Percentiles rank a stretch among this genome's conserved stretches.
These are phyloP conservation scores for Cicer yamashitae DNA, from an alignment of 306 rosid genomes.

Conservation along the genomic window DNA sequence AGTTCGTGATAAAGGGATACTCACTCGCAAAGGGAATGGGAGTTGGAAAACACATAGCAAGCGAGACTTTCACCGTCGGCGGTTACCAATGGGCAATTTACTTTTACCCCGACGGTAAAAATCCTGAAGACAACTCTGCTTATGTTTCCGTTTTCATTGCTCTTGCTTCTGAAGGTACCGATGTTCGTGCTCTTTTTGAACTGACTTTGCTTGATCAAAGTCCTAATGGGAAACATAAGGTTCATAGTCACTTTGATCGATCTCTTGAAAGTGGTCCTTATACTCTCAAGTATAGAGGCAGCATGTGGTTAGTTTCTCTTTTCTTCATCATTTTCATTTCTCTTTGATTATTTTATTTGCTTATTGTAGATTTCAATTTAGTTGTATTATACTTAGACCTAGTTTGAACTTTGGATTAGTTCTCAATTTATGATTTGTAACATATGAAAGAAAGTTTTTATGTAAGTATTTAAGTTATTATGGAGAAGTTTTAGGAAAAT, in stretches of 20 bases:
- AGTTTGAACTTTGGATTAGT: neutral
- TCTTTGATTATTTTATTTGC: neutral
- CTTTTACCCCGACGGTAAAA: slow-evolving; percentile 95
- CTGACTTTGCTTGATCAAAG: slow-evolving; percentile 88
- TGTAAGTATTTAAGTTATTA: neutral
- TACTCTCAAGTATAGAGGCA: slow-evolving; percentile 91
- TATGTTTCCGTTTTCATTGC: slow-evolving; percentile 97
- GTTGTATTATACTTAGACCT: neutral
- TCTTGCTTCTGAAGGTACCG: slow-evolving; percentile 93
- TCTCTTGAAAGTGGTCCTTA: slow-evolving; percentile 92
- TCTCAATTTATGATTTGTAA: neutral
- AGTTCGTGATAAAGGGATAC: slow-evolving; percentile 84
- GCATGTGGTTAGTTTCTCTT: slow-evolving; percentile 76
- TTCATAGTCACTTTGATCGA: slow-evolving; percentile 93
- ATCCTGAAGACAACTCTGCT: slow-evolving; percentile 90
- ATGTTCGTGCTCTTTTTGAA: slow-evolving; percentile 90
- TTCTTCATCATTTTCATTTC: neutral
- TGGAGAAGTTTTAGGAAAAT: neutral
- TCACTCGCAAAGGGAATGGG: slow-evolving; percentile 96
- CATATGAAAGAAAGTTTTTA: too few species aligned
- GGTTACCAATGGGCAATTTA: slow-evolving; percentile 97
- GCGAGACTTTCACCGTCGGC: slow-evolving; percentile 91
- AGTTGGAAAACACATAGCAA: slow-evolving; percentile 90
- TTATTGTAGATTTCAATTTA: neutral
- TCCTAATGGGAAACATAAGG: slow-evolving; percentile 85